Evolutionary conservation across 495 filamentous ascomycete genomes (phyloP).

Genomic region (Copromyces sp.): DNA sequence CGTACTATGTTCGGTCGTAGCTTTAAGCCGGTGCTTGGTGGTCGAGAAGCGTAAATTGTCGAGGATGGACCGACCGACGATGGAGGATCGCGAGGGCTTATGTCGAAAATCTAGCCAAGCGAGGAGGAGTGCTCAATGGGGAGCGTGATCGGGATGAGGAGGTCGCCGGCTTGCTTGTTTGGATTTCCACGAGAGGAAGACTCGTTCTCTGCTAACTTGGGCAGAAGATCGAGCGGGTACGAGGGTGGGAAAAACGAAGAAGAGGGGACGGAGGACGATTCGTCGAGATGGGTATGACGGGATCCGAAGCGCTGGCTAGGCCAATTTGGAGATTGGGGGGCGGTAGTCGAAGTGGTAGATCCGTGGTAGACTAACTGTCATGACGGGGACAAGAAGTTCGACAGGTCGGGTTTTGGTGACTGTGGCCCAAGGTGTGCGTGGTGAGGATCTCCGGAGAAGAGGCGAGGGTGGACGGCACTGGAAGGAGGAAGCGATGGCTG

Average conservation of each 20-base stretch:
- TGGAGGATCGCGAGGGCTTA: not conserved
- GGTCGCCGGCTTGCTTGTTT: not conserved
- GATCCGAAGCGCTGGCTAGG: conserved; percentile 7
- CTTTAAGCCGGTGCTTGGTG: not conserved
- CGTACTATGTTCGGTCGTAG: not conserved
- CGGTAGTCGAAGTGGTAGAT: conserved; percentile 9
- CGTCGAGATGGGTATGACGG: not conserved
- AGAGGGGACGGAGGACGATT: not conserved
- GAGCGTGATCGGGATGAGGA: not conserved
- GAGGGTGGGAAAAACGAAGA: not conserved
- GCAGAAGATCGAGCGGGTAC: not conserved
- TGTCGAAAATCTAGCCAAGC: not conserved
- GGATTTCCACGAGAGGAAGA: not conserved
- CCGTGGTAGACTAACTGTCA: conserved; percentile 10
- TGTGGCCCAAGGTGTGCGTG: conserved; percentile 5
- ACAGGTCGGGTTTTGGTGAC: not conserved
- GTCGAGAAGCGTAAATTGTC: not conserved
- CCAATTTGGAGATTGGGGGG: conserved; percentile 10
- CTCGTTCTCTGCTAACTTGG: not conserved
- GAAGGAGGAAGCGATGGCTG: conserved; percentile 3
- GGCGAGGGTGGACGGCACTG: conserved; percentile 2
- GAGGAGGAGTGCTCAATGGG: not conserved
- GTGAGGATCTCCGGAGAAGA: conserved; percentile 11
- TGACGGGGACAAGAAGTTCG: conserved; percentile 9
- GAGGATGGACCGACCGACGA: not conserved